phyloP scores from a whole-genome alignment of 1,139 yeast genomes.

The Kodamaea plutei region DNA sequence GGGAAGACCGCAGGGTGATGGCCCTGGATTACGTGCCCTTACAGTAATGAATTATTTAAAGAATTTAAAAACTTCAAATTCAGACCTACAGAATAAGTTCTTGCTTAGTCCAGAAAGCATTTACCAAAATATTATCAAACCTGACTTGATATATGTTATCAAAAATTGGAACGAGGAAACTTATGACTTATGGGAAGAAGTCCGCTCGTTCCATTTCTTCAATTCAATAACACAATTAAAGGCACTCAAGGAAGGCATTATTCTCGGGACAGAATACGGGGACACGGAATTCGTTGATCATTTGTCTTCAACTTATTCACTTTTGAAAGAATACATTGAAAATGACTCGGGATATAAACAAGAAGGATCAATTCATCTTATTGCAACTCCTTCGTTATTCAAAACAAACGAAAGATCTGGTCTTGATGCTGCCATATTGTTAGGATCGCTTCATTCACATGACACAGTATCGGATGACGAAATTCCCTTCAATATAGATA shows the following conservation, averaged over 20 bases:
- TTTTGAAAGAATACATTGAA: slow-evolving; percentile 36
- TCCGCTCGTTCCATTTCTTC: slow-evolving; percentile 69
- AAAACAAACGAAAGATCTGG: slow-evolving; percentile 53
- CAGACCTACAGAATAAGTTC: slow-evolving; percentile 19
- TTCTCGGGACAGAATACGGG: slow-evolving; percentile 31
- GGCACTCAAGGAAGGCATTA: slow-evolving; percentile 59
- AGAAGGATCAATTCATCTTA: slow-evolving; percentile 46
- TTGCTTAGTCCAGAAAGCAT: slow-evolving; percentile 29
- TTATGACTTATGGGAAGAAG: slow-evolving; percentile 95
- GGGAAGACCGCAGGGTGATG: slow-evolving; percentile 98
- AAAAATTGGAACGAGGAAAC: slow-evolving; percentile 61
- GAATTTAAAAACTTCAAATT: slow-evolving; percentile 30
- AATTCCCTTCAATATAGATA: slow-evolving; percentile 59
- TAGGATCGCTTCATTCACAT: slow-evolving; percentile 67
- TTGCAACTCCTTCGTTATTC: slow-evolving; percentile 62
- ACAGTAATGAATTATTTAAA: slow-evolving; percentile 58
- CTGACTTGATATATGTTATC: slow-evolving; percentile 66
- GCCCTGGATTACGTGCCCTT: slow-evolving; percentile 79
- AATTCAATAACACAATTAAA: slow-evolving; percentile 71
- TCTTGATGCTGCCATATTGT: slow-evolving; percentile 71
- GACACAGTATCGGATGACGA: slow-evolving; percentile 30
- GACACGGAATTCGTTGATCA: slow-evolving; percentile 29
- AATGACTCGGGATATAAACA: slow-evolving; percentile 45
- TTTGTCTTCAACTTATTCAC: slow-evolving; percentile 18
- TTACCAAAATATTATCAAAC: slow-evolving; percentile 53